Percentiles rank a stretch among this genome's conserved stretches.
phyloP scores from a whole-genome alignment of 2,329 filamentous ascomycete species.

The Arthrobotrys entomopaga region DNA sequence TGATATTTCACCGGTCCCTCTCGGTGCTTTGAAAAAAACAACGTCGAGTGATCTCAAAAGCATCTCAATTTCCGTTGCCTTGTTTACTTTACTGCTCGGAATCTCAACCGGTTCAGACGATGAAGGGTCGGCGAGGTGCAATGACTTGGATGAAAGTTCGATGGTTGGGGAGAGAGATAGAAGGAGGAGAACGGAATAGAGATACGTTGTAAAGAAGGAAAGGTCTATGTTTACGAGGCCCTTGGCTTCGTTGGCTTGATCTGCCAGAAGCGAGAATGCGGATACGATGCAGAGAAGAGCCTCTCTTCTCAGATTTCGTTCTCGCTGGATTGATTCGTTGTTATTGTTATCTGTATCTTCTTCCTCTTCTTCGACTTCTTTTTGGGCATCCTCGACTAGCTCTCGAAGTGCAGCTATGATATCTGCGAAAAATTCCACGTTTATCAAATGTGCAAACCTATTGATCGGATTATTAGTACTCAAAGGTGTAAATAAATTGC shows the following conservation, averaged over 20 bases:
- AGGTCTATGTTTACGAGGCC: conserved; percentile 86
- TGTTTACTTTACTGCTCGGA: conserved; percentile 80
- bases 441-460: conserved; percentile 95
- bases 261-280: conserved; percentile 92
- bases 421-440: conserved; percentile 98
- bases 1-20: conserved; percentile 56
- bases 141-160: conserved; percentile 78
- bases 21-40: conserved; percentile 70
- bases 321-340: conserved; percentile 56
- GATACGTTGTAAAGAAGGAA: conserved; percentile 92
- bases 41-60: conserved; percentile 86
- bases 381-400: conserved; percentile 79
- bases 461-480: background rate
- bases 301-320: conserved; percentile 82
- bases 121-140: conserved; percentile 75
- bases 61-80: conserved; percentile 92
- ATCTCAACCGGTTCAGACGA: conserved; percentile 61
- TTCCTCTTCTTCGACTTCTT: conserved; percentile 63
- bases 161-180: conserved; percentile 85
- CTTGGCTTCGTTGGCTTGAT: conserved; percentile 87
- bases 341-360: conserved; percentile 67
- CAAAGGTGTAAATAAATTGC: background rate
- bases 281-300: conserved; percentile 93
- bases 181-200: conserved; percentile 84
- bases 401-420: conserved; percentile 94